These are phyloP conservation scores for Lichtheimia hyalospora DNA, from an alignment of 371 early-diverging fungal genomes.

Conservation along the genomic window DNA sequence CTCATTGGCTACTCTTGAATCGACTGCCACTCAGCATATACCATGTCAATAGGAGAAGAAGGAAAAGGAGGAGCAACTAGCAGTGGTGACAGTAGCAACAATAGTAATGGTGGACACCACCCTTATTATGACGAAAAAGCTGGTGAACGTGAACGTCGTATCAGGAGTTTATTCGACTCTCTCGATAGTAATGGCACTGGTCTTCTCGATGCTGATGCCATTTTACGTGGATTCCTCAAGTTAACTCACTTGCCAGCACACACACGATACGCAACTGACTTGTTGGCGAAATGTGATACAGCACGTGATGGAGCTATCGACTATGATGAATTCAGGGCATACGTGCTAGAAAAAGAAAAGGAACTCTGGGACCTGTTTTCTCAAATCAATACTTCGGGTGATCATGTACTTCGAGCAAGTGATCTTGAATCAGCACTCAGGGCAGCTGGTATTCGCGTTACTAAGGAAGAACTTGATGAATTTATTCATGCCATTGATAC, in stretches of 20 bases:
- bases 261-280: constrained; percentile 49
- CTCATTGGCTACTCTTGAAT: too few species aligned
- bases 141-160: constrained; percentile 43
- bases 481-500: constrained; percentile 71
- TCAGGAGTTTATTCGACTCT: constrained; percentile 47
- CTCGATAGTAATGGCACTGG: constrained; percentile 43
- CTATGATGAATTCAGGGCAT: constrained; percentile 71
- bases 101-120: constrained; percentile 17
- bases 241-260: constrained; percentile 52
- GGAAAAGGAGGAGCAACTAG: too few species aligned
- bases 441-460: constrained; percentile 63
- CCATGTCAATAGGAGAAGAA: too few species aligned
- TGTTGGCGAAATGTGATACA: constrained; percentile 60
- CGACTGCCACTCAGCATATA: too few species aligned
- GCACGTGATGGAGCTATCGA: constrained; percentile 62
- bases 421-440: constrained; percentile 58
- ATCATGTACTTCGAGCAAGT: constrained; percentile 58
- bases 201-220: constrained; percentile 46
- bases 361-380: constrained; percentile 69
- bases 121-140: constrained; percentile 52
- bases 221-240: constrained; percentile 48
- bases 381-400: constrained; percentile 65
- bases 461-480: constrained; percentile 60
- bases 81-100: too few species aligned
- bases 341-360: constrained; percentile 69